Base-by-base conservation (phyloP, 345 rosid species). In the Euphorbia tirucalli region DNA sequence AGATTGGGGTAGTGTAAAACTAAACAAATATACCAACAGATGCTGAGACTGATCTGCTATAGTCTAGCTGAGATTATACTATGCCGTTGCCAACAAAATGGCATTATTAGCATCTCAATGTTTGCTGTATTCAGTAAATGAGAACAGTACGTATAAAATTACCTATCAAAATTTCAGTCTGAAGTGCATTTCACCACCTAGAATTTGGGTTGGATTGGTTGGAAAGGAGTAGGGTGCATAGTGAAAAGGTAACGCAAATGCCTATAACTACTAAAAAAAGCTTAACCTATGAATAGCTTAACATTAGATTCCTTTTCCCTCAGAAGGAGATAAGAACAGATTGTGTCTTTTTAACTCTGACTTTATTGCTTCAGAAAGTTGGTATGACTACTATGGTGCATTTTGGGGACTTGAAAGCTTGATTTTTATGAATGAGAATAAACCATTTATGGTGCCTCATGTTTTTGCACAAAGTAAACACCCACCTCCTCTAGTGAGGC, bases 401-500 rank as follows among this genome's bases (percentile, higher is more conserved):
- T 19, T 24, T 21, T 56, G 50, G 50, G 7, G 4, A 61, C 61
- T n/a, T 30, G 21, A 21, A 19, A 65, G 46, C n/a, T 35, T 63
- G 50, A n/a, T 25, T 31, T 41, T 57, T 2, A 14, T 0, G 1
- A 18, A 1, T 31, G 44, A 61, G 41, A 25, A 28, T 31, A n/a
- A 56, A n/a, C 46, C 52, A 19, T 35, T 28, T 19, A 59, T 1
- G 55, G 52, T 32, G n/a, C 22, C 19, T 44, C 22, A 67, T 11
- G 30, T 28, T 61, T 46, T 25, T 37, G 65, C 46, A 31, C 8
- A 54, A 61, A 60, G 41, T 37, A 49, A 22, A 59, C 22, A 60
- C 77, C 49, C 65, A 93, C 98, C 97, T 95, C 99, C 86, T 93
- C 99, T 74, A 95, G 68, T 35, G 99, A 90, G 76, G 99, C 98